A percentile compares a stretch with the other conserved stretches of the same genome.
phyloP scores from a whole-genome alignment of 2,329 filamentous ascomycete species.

The Calonectria pteridis region DNA sequence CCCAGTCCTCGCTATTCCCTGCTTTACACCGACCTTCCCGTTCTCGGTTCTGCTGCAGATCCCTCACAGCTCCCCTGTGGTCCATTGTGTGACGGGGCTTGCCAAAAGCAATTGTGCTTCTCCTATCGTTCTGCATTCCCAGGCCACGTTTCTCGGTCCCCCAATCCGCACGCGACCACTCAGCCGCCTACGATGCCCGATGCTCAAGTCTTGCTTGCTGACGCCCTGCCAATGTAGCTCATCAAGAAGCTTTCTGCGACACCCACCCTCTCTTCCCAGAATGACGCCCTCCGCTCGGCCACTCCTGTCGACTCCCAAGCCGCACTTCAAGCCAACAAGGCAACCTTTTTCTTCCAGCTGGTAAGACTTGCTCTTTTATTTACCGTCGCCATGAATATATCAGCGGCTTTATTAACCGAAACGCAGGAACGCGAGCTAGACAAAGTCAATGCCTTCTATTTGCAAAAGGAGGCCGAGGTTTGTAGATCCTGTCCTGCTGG shows the following conservation, averaged over 20 bases:
- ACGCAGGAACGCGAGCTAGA: slow-evolving; percentile 93
- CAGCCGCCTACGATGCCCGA: slow-evolving; percentile 17
- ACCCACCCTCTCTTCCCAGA: slow-evolving; percentile 83
- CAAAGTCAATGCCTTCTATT: slow-evolving; percentile 97
- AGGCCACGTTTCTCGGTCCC: slow-evolving; percentile 37
- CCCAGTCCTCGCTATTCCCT: slow-evolving; percentile 10
- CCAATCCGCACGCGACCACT: slow-evolving; percentile 30
- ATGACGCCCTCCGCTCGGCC: slow-evolving; percentile 65
- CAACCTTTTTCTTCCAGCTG: slow-evolving; percentile 98
- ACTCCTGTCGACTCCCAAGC: slow-evolving; percentile 80
- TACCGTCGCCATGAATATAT: slow-evolving; percentile 43
- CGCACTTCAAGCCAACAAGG: slow-evolving; percentile 94
- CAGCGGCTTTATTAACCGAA: slow-evolving; percentile 53
- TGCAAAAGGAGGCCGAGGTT: slow-evolving; percentile 98
- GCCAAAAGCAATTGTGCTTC: slow-evolving; percentile 35
- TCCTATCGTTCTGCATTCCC: slow-evolving; percentile 34
- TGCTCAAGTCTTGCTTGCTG: slow-evolving; percentile 27
- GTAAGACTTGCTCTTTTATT: slow-evolving; percentile 63
- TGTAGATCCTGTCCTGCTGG: slow-evolving; percentile 43
- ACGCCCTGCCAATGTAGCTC: slow-evolving; percentile 70
- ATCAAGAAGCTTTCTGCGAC: slow-evolving; percentile 98
- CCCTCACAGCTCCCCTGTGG: slow-evolving; percentile 24
- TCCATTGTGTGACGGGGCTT: slow-evolving; percentile 34
- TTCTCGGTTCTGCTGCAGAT: slow-evolving; percentile 29
- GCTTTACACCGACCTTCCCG: slow-evolving; percentile 18